Conservation (phyloP, 2,329 filamentous ascomycete species). For the Aspergillus glaucus region DNA sequence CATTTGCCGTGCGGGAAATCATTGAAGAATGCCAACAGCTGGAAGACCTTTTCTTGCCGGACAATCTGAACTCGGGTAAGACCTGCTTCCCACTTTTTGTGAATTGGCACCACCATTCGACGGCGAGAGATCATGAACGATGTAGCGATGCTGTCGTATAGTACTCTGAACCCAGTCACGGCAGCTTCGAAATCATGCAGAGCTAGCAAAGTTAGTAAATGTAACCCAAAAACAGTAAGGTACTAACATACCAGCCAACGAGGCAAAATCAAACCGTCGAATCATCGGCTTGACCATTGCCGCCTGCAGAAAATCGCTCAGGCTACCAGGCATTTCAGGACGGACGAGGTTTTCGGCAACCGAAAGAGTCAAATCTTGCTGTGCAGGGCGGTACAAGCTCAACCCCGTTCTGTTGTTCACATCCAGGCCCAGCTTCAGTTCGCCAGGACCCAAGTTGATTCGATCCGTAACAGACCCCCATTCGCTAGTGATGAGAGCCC, state of each 20-base stretch:
- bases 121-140: conserved; percentile 76
- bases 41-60: conserved; percentile 65
- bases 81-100: conserved; percentile 90
- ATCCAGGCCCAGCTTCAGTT: conserved; percentile 61
- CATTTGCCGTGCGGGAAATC: conserved; percentile 80
- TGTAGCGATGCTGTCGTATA: conserved; percentile 56
- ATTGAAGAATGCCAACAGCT: conserved; percentile 80
- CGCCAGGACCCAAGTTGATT: conserved; percentile 70
- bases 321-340: conserved; percentile 56
- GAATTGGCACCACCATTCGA: conserved; percentile 83
- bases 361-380: conserved; percentile 70
- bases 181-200: conserved; percentile 74
- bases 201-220: conserved; percentile 39
- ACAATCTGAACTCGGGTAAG: conserved; percentile 75
- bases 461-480: conserved; percentile 76
- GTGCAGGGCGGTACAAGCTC: conserved; percentile 63
- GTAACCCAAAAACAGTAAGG: neutral
- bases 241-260: conserved; percentile 36
- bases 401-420: conserved; percentile 57
- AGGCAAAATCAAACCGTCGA: conserved; percentile 64
- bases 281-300: conserved; percentile 57
- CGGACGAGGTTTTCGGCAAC: conserved; percentile 62
- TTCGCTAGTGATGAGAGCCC: conserved; percentile 68
- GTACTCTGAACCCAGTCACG: conserved; percentile 71
- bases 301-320: conserved; percentile 58